Conservation (phyloP, 805 yeast species). For the Candida vaughaniae region DNA sequence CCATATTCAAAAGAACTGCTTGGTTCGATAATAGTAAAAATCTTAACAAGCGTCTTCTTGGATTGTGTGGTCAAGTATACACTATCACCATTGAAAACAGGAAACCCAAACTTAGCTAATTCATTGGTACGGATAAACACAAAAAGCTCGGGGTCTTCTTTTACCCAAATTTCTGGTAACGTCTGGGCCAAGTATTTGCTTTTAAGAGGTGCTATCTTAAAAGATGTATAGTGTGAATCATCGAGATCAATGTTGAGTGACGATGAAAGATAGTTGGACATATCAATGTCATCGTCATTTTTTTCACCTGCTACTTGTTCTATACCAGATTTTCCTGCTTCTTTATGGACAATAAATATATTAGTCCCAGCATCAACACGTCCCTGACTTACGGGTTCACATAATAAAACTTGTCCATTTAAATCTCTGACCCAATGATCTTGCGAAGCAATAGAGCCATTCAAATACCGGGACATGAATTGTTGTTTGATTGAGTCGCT, state of each 20-base stretch:
- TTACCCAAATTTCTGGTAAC: slow-evolving; percentile 21
- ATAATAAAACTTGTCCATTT: slow-evolving; percentile 52
- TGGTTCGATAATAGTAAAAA: slow-evolving; percentile 68
- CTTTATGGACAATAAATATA: slow-evolving; percentile 50
- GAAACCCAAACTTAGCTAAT: slow-evolving; percentile 50
- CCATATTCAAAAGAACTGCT: slow-evolving; percentile 36
- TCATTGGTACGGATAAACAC: slow-evolving; percentile 46
- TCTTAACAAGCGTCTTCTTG: slow-evolving; percentile 30
- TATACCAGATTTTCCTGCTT: background rate
- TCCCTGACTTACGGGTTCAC: slow-evolving; percentile 80
- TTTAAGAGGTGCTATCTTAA: slow-evolving; percentile 29
- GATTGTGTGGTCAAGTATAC: slow-evolving; percentile 32
- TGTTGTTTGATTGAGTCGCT: slow-evolving; percentile 32
- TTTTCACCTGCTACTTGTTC: slow-evolving; percentile 14
- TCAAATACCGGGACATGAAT: slow-evolving; percentile 25
- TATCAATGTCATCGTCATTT: slow-evolving; percentile 16
- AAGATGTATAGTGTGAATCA: slow-evolving; percentile 8
- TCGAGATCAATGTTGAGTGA: slow-evolving; percentile 21
- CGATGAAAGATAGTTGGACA: slow-evolving; percentile 34
- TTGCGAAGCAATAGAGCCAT: slow-evolving; percentile 33
- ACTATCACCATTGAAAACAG: slow-evolving; percentile 69
- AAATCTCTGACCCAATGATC: slow-evolving; percentile 44
- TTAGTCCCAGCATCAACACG: slow-evolving; percentile 43
- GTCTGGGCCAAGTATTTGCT: slow-evolving; percentile 24
- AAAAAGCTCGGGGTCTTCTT: slow-evolving; percentile 39